phyloP scores from a whole-genome alignment of 139 green algal species.

The Picochlorum sp. region DNA sequence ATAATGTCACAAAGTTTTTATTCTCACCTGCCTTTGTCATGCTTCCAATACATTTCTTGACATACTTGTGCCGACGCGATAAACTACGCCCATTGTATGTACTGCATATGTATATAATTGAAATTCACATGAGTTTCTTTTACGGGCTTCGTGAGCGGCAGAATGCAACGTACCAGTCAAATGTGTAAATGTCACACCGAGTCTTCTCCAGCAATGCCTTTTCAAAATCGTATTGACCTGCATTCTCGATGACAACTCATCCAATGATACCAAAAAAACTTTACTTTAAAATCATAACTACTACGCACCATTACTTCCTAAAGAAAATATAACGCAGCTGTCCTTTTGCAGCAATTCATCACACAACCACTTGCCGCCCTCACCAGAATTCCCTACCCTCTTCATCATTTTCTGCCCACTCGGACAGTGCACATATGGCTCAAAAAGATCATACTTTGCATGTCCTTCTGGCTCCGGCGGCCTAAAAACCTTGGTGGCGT shows the following conservation, averaged over 20 bases:
- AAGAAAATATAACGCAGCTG: neutral
- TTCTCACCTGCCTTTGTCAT: conserved; percentile 4
- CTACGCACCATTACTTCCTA: neutral
- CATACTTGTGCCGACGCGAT: neutral
- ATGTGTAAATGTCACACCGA: neutral
- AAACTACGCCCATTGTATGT: neutral
- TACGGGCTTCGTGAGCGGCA: neutral
- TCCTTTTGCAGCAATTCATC: conserved; percentile 2
- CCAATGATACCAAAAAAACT: neutral
- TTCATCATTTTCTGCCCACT: neutral
- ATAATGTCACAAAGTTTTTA: conserved; percentile 4
- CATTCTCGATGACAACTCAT: neutral
- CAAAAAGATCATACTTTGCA: neutral
- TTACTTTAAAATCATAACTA: neutral
- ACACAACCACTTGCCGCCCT: conserved; percentile 1
- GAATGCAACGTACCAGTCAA: neutral
- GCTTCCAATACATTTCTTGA: conserved; percentile 9
- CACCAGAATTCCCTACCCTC: neutral
- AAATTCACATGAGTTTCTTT: too few species aligned
- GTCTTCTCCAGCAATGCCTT: neutral
- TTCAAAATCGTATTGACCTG: conserved; percentile 5
- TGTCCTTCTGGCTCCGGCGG: neutral
- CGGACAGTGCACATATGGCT: neutral
- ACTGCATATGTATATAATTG: neutral
- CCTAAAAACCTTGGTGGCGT: neutral